Percentiles rank a stretch among this genome's conserved stretches.
Evolutionary conservation across 2,329 filamentous ascomycete genomes (phyloP).

Genomic region (Fusarium odoratissimum): DNA sequence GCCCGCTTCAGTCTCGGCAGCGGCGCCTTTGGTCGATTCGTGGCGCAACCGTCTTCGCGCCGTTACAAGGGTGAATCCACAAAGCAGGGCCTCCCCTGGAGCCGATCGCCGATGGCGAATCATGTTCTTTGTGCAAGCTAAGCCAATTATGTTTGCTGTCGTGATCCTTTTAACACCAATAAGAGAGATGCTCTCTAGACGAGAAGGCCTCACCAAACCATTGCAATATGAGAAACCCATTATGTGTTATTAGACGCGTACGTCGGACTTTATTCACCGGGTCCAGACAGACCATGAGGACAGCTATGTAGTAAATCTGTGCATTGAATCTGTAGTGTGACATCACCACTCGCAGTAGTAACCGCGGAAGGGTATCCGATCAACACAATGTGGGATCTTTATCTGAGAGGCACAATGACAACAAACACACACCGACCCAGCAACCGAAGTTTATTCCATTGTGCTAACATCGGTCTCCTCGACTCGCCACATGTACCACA

Average conservation of each 20-base stretch:
- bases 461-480: slow-evolving; percentile 80
- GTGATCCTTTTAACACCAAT: neutral
- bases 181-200: slow-evolving; percentile 4
- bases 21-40: slow-evolving; percentile 27
- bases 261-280: neutral
- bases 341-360: slow-evolving; percentile 32
- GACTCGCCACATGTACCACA: slow-evolving; percentile 98
- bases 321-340: slow-evolving; percentile 18
- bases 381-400: slow-evolving; percentile 13
- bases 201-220: neutral
- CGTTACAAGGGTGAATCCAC: slow-evolving; percentile 20
- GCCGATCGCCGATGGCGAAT: slow-evolving; percentile 37
- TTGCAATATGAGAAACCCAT: neutral
- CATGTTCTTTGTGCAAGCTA: slow-evolving; percentile 3
- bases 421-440: slow-evolving; percentile 30
- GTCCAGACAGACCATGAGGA: slow-evolving; percentile 18
- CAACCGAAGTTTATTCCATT: slow-evolving; percentile 55
- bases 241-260: slow-evolving; percentile 13
- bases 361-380: slow-evolving; percentile 1
- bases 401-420: neutral
- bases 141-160: slow-evolving; percentile 8
- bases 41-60: slow-evolving; percentile 30
- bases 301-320: neutral
- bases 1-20: slow-evolving; percentile 27
- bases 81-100: slow-evolving; percentile 17